Evolutionary conservation across 495 filamentous ascomycete genomes (phyloP).

Genomic region (Lasiosphaeria ovina): DNA sequence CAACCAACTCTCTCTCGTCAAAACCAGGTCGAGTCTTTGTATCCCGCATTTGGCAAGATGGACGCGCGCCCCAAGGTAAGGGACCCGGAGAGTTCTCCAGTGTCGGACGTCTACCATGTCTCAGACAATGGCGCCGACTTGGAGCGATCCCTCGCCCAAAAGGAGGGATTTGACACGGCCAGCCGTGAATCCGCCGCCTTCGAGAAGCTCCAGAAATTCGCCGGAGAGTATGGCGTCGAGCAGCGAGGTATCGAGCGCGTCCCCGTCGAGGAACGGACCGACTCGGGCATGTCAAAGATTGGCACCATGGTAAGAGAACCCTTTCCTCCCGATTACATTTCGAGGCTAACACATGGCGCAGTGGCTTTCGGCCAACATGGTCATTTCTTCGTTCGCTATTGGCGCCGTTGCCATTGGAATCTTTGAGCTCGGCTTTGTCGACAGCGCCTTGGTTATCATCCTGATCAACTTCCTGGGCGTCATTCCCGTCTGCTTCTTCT

Average conservation of each 20-base stretch:
- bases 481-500: slow-evolving; percentile 75
- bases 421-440: slow-evolving; percentile 70
- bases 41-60: slow-evolving; percentile 1
- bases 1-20: too few relatives aligned
- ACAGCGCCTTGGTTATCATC: slow-evolving; percentile 67
- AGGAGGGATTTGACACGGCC: slow-evolving; percentile 62
- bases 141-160: slow-evolving; percentile 56
- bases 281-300: slow-evolving; percentile 64
- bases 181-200: slow-evolving; percentile 59
- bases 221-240: slow-evolving; percentile 69
- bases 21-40: too few relatives aligned
- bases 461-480: slow-evolving; percentile 79
- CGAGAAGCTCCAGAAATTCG: slow-evolving; percentile 68
- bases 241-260: slow-evolving; percentile 80
- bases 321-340: slow-evolving; percentile 4
- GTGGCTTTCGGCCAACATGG: slow-evolving; percentile 86
- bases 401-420: slow-evolving; percentile 67
- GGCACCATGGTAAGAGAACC: slow-evolving; percentile 64
- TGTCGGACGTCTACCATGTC: neutral
- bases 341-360: slow-evolving; percentile 29
- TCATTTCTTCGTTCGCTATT: slow-evolving; percentile 78
- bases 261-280: slow-evolving; percentile 68
- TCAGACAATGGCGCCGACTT: neutral
- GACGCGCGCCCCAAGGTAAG: neutral
- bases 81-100: slow-evolving; percentile 5